phyloP scores from a whole-genome alignment of 2,329 filamentous ascomycete genomes.

The Aureobasidium sp. region DNA sequence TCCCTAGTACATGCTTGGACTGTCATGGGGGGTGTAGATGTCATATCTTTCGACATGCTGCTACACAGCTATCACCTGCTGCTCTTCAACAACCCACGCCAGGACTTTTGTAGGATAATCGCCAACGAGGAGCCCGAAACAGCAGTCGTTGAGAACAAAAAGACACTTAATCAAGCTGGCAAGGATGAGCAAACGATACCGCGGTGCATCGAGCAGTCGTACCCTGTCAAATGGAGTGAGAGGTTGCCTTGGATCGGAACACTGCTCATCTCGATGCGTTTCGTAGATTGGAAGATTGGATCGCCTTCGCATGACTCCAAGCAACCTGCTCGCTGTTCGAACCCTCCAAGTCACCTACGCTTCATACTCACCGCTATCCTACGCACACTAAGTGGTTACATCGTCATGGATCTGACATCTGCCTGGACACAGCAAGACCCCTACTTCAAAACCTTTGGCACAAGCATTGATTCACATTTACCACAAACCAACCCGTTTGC shows the following conservation, averaged over 20 bases:
- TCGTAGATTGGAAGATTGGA: constrained; percentile 23
- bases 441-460: constrained; percentile 19
- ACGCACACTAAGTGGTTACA: constrained; percentile 18
- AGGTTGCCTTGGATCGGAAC: constrained; percentile 22
- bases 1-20: constrained; percentile 22
- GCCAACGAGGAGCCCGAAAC: neutral
- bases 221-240: constrained; percentile 17
- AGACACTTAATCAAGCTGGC: neutral
- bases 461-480: constrained; percentile 16
- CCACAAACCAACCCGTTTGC: constrained; percentile 2
- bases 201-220: constrained; percentile 16
- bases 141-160: neutral
- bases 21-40: constrained; percentile 22
- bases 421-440: constrained; percentile 19
- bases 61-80: constrained; percentile 21
- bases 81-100: constrained; percentile 21
- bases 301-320: constrained; percentile 18
- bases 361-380: constrained; percentile 18
- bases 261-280: constrained; percentile 19
- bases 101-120: constrained; percentile 17
- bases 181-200: neutral
- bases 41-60: constrained; percentile 22
- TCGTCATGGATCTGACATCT: constrained; percentile 21
- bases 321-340: constrained; percentile 18
- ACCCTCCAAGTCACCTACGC: constrained; percentile 1